phyloP scores from a whole-genome alignment of 768 basidiomycete species.

The Calocybe indica region DNA sequence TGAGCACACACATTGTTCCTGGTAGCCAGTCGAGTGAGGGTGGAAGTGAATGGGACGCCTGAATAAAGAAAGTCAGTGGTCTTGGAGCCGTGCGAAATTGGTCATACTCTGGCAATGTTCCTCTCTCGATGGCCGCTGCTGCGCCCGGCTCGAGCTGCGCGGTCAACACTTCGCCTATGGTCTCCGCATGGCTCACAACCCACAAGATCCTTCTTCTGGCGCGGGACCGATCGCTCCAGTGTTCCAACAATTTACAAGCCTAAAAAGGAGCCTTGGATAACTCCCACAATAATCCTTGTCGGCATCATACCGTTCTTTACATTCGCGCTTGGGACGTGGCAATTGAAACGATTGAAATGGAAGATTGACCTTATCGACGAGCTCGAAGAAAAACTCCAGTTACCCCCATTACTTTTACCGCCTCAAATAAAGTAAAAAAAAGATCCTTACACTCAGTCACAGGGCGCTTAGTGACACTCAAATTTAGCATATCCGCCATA shows the following conservation, averaged over 20 bases:
- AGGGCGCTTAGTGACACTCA: no score
- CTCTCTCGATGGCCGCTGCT: no score
- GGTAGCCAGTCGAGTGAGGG: conserved; percentile 1
- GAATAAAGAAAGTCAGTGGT: no score
- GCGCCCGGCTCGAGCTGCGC: conserved; percentile 3
- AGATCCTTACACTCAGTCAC: no score
- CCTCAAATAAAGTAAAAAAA: conserved; percentile 74
- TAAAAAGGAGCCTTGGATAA: conserved; percentile 56
- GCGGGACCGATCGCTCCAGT: conserved; percentile 14
- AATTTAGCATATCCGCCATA: conserved; percentile 53
- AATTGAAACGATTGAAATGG: conserved; percentile 90
- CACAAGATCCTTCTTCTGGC: conserved; percentile 5
- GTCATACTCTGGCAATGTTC: no score
- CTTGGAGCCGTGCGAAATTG: no score
- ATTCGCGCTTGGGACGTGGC: conserved; percentile 89
- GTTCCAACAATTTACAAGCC: conserved; percentile 49
- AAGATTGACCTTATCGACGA: conserved; percentile 92
- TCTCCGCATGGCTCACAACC: conserved; percentile 2
- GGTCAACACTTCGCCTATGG: conserved; percentile 5
- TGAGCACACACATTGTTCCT: conserved; percentile 10
- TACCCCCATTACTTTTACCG: conserved; percentile 75
- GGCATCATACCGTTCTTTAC: conserved; percentile 89
- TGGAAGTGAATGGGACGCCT: background rate
- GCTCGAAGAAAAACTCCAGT: conserved; percentile 81
- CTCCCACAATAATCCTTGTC: conserved; percentile 65